Evolutionary conservation across 495 filamentous ascomycete species (phyloP).

Genomic region (Alectoria sarmentosa): DNA sequence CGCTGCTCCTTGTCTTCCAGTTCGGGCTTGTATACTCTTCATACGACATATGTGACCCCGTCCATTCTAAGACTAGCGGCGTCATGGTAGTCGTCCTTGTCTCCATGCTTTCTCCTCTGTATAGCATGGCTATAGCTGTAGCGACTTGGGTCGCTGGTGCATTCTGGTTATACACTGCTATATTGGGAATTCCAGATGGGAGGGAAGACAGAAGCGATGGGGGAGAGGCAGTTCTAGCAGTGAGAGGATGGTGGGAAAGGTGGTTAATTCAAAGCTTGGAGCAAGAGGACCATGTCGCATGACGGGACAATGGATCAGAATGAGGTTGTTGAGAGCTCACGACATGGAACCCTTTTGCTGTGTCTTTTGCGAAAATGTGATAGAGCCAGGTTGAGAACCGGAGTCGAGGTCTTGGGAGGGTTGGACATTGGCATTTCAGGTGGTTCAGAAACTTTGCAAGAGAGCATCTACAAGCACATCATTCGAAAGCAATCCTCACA

Average conservation of each 20-base stretch:
- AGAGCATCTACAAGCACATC: not conserved
- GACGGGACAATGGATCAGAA: not conserved
- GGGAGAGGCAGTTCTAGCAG: constrained; percentile 50
- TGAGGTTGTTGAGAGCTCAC: not conserved
- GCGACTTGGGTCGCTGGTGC: constrained; percentile 53
- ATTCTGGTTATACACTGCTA: constrained; percentile 57
- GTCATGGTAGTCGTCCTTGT: constrained; percentile 39
- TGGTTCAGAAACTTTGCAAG: not conserved
- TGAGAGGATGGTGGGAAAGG: constrained; percentile 55
- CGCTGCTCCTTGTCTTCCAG: constrained; percentile 40
- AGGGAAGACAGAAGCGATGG: constrained; percentile 56
- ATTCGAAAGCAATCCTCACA: not conserved
- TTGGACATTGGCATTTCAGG: not conserved
- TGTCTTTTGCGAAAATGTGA: not conserved
- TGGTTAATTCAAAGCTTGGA: constrained; percentile 42
- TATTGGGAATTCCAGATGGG: constrained; percentile 56
- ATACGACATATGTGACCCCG: constrained; percentile 31
- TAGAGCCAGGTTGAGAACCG: not conserved
- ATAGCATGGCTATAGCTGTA: constrained; percentile 47
- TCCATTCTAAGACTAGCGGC: constrained; percentile 24
- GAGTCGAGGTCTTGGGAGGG: no score
- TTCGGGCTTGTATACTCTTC: constrained; percentile 30
- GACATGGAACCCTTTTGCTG: not conserved
- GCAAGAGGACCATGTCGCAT: not conserved
- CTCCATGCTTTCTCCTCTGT: constrained; percentile 47